phyloP scores from a whole-genome alignment of 306 rosid genomes.

The Mimosa pudica region DNA sequence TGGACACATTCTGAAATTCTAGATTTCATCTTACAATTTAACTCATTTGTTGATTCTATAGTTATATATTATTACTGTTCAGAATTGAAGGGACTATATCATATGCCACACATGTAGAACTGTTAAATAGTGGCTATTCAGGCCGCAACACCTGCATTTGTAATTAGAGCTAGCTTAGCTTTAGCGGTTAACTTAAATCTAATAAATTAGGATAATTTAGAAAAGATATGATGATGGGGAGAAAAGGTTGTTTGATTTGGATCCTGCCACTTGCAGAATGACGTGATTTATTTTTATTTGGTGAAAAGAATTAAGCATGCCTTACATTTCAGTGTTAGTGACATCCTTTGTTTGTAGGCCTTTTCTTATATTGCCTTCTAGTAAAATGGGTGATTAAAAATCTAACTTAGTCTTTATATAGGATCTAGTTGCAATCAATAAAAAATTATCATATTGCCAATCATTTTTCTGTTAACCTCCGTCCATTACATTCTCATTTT shows the following conservation, averaged over 20 bases:
- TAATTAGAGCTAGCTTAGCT: neutral
- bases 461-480: neutral
- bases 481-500: neutral
- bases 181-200: neutral
- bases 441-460: neutral
- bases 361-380: neutral
- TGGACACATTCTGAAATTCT: neutral
- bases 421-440: neutral
- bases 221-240: neutral
- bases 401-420: too few relatives aligned
- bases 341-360: neutral
- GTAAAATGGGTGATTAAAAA: neutral
- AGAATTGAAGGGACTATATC: neutral
- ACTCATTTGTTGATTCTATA: neutral
- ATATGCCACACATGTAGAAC: neutral
- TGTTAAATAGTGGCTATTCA: neutral
- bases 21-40: conserved; percentile 4
- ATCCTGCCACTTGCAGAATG: neutral
- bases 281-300: too few relatives aligned
- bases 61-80: neutral
- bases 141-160: neutral
- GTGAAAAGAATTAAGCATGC: neutral
- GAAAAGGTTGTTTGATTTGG: neutral
- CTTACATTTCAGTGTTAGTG: neutral
- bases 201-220: neutral